These are phyloP conservation scores for Magnusiomyces clavatus DNA, from an alignment of 1,139 yeast genomes.

Conservation along the genomic window DNA sequence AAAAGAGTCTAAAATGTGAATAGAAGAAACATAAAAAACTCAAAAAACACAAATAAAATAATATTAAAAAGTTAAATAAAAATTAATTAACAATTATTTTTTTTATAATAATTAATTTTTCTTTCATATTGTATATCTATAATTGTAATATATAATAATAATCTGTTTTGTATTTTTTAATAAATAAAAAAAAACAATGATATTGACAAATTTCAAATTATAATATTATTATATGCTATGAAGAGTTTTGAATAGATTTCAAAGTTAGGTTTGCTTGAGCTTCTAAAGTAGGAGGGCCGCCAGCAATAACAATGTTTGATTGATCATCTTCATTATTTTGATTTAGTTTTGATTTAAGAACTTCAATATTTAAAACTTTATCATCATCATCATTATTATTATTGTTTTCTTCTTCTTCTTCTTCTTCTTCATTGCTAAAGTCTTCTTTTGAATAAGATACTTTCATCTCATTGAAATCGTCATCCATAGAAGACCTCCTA, in stretches of 20 bases:
- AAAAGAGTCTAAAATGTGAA: not conserved
- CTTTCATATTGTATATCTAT: not conserved
- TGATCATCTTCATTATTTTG: not conserved
- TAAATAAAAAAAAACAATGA: not conserved
- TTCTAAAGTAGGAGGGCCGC: constrained; percentile 4
- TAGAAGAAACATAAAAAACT: not conserved
- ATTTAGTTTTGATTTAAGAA: not conserved
- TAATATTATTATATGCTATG: not conserved
- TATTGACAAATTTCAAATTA: not conserved
- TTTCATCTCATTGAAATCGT: no score
- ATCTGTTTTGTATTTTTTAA: not conserved
- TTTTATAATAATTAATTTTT: no score
- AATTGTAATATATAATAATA: not conserved
- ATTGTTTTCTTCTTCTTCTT: not conserved
- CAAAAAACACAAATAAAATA: not conserved
- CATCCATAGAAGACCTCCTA: no score
- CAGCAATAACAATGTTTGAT: not conserved
- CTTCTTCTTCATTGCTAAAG: not conserved
- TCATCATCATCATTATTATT: not conserved
- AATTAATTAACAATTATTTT: no score
- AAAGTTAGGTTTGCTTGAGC: not conserved
- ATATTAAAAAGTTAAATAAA: not conserved
- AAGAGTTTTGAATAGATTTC: not conserved
- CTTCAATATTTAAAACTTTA: not conserved
- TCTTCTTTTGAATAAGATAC: not conserved